Conservation (phyloP, 2,329 filamentous ascomycete genomes). For the Alternaria postmessia region DNA sequence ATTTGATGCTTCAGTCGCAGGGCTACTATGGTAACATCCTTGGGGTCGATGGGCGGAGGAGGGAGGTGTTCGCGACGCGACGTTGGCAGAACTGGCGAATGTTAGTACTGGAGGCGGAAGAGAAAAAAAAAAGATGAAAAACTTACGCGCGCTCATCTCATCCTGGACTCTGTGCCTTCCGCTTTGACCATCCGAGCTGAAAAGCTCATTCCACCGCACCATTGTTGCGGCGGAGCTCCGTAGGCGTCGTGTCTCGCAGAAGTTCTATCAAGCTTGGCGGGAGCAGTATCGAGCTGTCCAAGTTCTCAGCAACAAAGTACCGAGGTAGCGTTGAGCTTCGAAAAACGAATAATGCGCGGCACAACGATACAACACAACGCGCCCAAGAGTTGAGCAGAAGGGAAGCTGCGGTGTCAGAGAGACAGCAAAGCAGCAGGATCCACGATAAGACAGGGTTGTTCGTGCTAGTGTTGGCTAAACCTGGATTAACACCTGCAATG, state of each 20-base stretch:
- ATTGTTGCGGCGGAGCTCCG: slow-evolving; percentile 30
- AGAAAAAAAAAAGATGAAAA: background rate
- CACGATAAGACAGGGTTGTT: slow-evolving; percentile 6
- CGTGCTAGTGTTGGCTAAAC: slow-evolving; percentile 21
- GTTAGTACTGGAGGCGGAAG: slow-evolving; percentile 15
- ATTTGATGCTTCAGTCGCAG: slow-evolving; percentile 90
- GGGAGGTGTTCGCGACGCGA: slow-evolving; percentile 65
- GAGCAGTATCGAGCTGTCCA: background rate
- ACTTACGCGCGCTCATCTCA: slow-evolving; percentile 53
- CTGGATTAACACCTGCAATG: slow-evolving; percentile 17
- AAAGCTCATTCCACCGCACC: slow-evolving; percentile 51
- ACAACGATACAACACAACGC: background rate
- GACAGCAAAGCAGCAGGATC: slow-evolving; percentile 12
- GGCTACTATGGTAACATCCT: slow-evolving; percentile 87
- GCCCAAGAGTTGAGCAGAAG: background rate
- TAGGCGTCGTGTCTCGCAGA: background rate
- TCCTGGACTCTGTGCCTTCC: slow-evolving; percentile 51
- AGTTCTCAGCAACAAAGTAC: background rate
- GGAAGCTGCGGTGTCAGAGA: slow-evolving; percentile 1
- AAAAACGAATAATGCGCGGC: background rate
- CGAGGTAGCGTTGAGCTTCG: slow-evolving; percentile 1
- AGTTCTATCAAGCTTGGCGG: slow-evolving; percentile 4
- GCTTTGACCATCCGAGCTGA: slow-evolving; percentile 49
- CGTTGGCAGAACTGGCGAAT: slow-evolving; percentile 68
- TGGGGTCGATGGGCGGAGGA: slow-evolving; percentile 73